Evolutionary conservation across 495 filamentous ascomycete genomes (phyloP).

Genomic region (Neurospora sp.): DNA sequence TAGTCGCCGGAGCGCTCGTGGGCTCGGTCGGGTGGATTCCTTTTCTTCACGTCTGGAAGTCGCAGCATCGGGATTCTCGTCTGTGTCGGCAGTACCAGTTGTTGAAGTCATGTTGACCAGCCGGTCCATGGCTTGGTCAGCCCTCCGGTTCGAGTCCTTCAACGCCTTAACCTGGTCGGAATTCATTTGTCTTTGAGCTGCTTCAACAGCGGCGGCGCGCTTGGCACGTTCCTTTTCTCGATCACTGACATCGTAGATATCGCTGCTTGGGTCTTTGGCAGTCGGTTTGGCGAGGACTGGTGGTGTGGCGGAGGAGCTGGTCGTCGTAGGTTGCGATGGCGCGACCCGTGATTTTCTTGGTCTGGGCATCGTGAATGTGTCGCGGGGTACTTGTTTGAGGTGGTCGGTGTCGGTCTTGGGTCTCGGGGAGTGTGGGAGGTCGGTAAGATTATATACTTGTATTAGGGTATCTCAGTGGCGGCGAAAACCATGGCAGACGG

Average conservation of each 20-base stretch:
- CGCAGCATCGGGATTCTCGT: conserved; percentile 15
- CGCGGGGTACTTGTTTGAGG: background rate
- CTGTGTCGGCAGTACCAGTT: background rate
- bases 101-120: conserved; percentile 32
- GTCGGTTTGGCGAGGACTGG: conserved; percentile 1
- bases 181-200: background rate
- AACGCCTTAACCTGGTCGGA: conserved; percentile 22
- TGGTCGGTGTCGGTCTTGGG: background rate
- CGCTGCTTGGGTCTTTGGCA: conserved; percentile 13
- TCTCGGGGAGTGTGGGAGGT: background rate
- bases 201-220: conserved; percentile 4
- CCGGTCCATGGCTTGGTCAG: conserved; percentile 29
- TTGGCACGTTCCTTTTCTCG: conserved; percentile 29
- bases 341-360: conserved; percentile 30
- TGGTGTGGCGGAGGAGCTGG: conserved; percentile 10
- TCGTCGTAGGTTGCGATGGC: conserved; percentile 16
- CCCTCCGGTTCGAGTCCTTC: conserved; percentile 21
- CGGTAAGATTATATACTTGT: background rate
- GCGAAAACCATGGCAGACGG: background rate
- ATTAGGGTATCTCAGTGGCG: background rate
- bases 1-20: conserved; percentile 13
- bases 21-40: conserved; percentile 16
- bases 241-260: conserved; percentile 37
- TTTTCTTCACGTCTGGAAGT: background rate
- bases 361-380: conserved; percentile 28